Percentiles rank a stretch among this genome's conserved stretches.
Evolutionary conservation across 2,329 filamentous ascomycete genomes (phyloP).

Genomic region (Xylariales sp.): DNA sequence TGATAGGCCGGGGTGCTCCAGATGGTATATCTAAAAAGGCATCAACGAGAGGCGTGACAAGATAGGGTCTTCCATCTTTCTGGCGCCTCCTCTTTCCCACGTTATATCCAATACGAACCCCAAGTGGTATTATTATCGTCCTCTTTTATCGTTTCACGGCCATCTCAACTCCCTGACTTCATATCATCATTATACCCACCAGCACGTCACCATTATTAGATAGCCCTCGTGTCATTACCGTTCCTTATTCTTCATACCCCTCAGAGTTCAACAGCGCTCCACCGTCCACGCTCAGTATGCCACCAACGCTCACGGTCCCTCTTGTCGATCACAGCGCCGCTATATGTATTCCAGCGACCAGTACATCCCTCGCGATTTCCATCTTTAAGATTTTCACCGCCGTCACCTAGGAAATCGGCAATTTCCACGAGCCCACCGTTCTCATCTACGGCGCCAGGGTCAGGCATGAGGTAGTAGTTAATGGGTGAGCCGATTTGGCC

Average conservation of each 20-base stretch:
- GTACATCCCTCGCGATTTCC: constrained; percentile 55
- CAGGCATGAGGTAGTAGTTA: constrained; percentile 69
- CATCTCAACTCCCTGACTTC: not conserved
- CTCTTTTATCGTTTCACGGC: constrained; percentile 12
- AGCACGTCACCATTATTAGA: constrained; percentile 12
- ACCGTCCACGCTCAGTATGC: constrained; percentile 62
- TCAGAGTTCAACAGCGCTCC: constrained; percentile 48
- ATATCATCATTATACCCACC: constrained; percentile 23
- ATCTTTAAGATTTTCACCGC: constrained; percentile 58
- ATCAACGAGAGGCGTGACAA: constrained; percentile 8
- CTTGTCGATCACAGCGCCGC: constrained; percentile 49
- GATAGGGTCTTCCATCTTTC: constrained; percentile 1
- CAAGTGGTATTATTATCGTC: constrained; percentile 15
- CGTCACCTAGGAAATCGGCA: constrained; percentile 60
- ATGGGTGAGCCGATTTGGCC: constrained; percentile 70
- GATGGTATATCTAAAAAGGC: constrained; percentile 17
- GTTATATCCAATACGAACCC: not conserved
- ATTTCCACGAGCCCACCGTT: constrained; percentile 67
- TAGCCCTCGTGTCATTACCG: not conserved
- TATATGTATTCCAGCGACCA: constrained; percentile 59
- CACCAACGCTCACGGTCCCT: constrained; percentile 63
- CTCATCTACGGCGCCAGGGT: constrained; percentile 66
- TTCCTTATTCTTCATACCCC: not conserved
- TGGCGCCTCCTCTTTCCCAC: constrained; percentile 13
- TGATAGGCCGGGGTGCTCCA: constrained; percentile 13